Base-by-base conservation (phyloP, 371 early-diverging fungal genomes). In the Mortierella polycephala region DNA sequence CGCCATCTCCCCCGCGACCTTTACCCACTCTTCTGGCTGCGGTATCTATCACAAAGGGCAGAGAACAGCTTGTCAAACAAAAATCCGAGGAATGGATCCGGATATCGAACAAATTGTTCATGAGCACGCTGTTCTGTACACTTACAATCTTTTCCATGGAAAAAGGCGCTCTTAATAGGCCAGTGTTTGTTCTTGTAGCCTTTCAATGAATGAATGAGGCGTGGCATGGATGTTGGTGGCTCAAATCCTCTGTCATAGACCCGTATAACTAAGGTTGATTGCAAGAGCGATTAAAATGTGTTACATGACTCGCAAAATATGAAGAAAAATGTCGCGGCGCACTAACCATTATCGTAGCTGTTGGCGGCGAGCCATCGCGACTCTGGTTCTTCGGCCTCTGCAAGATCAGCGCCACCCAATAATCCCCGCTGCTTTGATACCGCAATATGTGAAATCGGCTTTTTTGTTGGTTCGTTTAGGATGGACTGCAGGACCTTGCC, bases 141-240 rank as follows among this genome's bases (percentile, higher is more conserved):
- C 85, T 63, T 85, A 92, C 93, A 90, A 54, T 93, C 93, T 75
- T 85, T 88, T 42, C 91, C 89, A 39, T 89, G 85, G 65, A 90
- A 92, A 60, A 94, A 94, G 0, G 94, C 90, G 44, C 91, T 90
- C 73, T 91, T 92, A 72, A 96, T 95, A 0, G 96, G 95, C 94
- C 94, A 96, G 74, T 95, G 94, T 57, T 91, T 93, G 82, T 95
- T 95, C 71, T 93, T 92, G 83, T 92, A 91, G 2, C 95, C 95
- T 71, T 94, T 95, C 40, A 94, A 79, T 0, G 91, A 84, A 71
- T 93, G 92, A 0, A 92, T 82, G 5, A 92, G 79, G 18, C 92
- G 88, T 42, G 88, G 84, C 44, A 85, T 81, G 12, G 88, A 88
- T 50, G 86, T 85, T 9, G 93, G 93, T 20, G 93, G 94, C 60